Conservation (phyloP, 2,329 filamentous ascomycete species). For the Pleurostoma richardsiae region DNA sequence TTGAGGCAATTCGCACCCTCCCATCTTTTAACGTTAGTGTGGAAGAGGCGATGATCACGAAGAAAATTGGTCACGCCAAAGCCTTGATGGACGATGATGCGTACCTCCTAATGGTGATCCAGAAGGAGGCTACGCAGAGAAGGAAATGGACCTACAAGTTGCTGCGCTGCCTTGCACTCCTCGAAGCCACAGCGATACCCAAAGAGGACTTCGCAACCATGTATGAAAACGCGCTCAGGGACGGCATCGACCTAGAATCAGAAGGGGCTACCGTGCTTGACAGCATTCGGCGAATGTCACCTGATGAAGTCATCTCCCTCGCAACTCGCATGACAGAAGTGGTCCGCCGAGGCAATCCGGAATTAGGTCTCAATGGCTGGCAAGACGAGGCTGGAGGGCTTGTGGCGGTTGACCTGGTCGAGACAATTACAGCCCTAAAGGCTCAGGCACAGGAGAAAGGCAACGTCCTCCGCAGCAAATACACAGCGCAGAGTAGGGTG, state of each 20-base stretch:
- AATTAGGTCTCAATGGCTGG: slow-evolving; percentile 28
- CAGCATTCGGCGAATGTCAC: slow-evolving; percentile 54
- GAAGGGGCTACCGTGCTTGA: slow-evolving; percentile 50
- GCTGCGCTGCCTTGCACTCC: slow-evolving; percentile 42
- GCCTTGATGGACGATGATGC: slow-evolving; percentile 56
- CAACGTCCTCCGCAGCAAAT: slow-evolving; percentile 63
- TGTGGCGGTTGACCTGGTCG: slow-evolving; percentile 26
- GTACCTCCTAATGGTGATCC: slow-evolving; percentile 37
- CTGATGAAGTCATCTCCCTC: slow-evolving; percentile 38
- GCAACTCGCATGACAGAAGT: slow-evolving; percentile 35
- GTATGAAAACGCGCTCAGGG: slow-evolving; percentile 57
- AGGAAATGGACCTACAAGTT: slow-evolving; percentile 31
- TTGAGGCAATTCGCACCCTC: slow-evolving; percentile 63
- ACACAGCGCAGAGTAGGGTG: slow-evolving; percentile 65
- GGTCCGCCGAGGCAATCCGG: slow-evolving; percentile 26
- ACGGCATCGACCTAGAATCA: slow-evolving; percentile 44
- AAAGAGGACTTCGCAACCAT: slow-evolving; percentile 43
- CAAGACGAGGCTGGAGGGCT: slow-evolving; percentile 27
- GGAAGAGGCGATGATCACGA: slow-evolving; percentile 39
- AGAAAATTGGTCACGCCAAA: slow-evolving; percentile 36
- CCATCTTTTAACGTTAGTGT: slow-evolving; percentile 61
- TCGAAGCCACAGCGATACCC: slow-evolving; percentile 30
- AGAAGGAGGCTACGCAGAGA: slow-evolving; percentile 4
- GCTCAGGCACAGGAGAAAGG: slow-evolving; percentile 36
- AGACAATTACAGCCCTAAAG: slow-evolving; percentile 41